A percentile compares a stretch with the other conserved stretches of the same genome.
Evolutionary conservation across 1,139 yeast species (phyloP).

Genomic region (Saccharomyces hybrid): DNA sequence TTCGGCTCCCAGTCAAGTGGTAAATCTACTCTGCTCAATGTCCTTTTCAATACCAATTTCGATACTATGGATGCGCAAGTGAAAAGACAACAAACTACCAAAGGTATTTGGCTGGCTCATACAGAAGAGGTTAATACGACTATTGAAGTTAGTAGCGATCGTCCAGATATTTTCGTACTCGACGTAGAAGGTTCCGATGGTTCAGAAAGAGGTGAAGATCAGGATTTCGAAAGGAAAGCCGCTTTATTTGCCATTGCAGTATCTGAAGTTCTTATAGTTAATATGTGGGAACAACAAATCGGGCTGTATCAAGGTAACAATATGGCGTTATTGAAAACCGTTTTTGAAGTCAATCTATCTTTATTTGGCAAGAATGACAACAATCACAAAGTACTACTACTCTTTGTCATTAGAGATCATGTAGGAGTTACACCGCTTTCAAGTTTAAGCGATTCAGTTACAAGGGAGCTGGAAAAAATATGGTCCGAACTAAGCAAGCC

Average conservation of each 20-base stretch:
- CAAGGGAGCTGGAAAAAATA: constrained; percentile 61
- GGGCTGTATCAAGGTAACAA: constrained; percentile 97
- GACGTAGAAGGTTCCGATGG: constrained; percentile 99
- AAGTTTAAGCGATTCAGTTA: constrained; percentile 60
- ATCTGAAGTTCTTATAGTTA: constrained; percentile 80
- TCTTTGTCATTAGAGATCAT: constrained; percentile 89
- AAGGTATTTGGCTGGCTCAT: constrained; percentile 89
- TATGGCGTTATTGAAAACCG: constrained; percentile 90
- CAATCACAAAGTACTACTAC: constrained; percentile 60
- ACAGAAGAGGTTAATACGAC: constrained; percentile 39
- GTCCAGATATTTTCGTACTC: constrained; percentile 60
- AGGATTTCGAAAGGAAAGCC: constrained; percentile 93
- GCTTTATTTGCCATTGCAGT: constrained; percentile 92
- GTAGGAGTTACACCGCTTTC: constrained; percentile 79
- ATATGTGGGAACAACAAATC: constrained; percentile 95
- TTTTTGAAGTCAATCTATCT: constrained; percentile 86
- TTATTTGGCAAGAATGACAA: constrained; percentile 44
- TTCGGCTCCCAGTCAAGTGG: constrained; percentile 98
- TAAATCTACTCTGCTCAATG: constrained; percentile 81
- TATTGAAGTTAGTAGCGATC: constrained; percentile 4
- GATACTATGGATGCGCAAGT: constrained; percentile 83
- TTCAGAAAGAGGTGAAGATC: constrained; percentile 95
- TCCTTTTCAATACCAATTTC: constrained; percentile 75
- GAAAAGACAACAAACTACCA: constrained; percentile 78
- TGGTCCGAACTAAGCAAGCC: constrained; percentile 81